Base-by-base conservation (phyloP, 2,329 filamentous ascomycete genomes). In the Colletotrichum graminicola region DNA sequence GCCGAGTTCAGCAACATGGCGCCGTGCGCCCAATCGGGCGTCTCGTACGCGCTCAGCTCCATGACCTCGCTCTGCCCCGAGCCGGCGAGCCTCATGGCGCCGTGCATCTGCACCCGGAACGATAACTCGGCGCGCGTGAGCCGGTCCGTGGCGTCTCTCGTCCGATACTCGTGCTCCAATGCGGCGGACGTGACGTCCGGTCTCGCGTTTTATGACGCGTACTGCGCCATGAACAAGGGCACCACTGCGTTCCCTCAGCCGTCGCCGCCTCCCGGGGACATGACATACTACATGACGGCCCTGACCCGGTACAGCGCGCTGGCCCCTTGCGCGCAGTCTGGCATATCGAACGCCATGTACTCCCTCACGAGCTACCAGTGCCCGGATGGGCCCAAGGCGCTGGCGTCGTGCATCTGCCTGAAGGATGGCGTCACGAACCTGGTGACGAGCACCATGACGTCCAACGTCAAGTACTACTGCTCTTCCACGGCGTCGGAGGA, bases 221-320 rank as follows among this genome's bases (percentile, higher is more conserved):
- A 88, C 75, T 89, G 87, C 74, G 81, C 80, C 29, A 81, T 89
- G 75, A 83, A 83, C 55, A 73, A 82, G 16, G 87, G 86, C 65
- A 87, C 84, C 0, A 84, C 85, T 0, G 80, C 79, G 0, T 88
- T 89, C 73, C 85, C 86, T 1, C 74, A 77, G 5, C 82, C 85
- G 1, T 77, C 82, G 0, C 76, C 80, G 36, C 86, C 87, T 8
- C 85, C 86, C 0, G 87, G 87, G 54, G 82, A 88, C 71, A 87
- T 89, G 83, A 82, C 85, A 0, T 89, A 88, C 75, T 86, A 87
- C 69, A 84, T 89, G 67, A 87, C 86, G 1, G 87, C 83, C 16
- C 76, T 89, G 36, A 79, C 84, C 0, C 78, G 84, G 67, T 89
- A 79, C 71, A 82, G 79, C 52, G 80, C 82, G 0, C 79, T 89